phyloP scores from a whole-genome alignment of 1,284 basidiomycete species.

The Pyrrhoderma noxium region DNA sequence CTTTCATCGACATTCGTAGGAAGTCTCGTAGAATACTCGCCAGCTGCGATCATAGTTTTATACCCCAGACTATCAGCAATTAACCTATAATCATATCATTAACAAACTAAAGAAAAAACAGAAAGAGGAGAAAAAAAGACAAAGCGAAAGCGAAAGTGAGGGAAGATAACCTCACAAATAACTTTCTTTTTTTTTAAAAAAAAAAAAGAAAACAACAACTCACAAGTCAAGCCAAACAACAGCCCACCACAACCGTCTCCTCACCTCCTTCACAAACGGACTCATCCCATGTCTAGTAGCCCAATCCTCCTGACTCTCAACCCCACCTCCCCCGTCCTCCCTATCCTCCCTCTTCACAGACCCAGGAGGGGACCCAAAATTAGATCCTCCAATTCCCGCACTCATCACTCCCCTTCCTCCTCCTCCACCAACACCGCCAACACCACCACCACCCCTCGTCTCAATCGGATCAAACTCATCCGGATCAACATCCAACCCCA shows the following conservation, averaged over 20 bases:
- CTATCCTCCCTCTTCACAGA: slow-evolving; percentile 9
- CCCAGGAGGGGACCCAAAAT: not conserved
- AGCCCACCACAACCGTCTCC: slow-evolving; percentile 12
- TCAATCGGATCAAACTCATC: slow-evolving; percentile 12
- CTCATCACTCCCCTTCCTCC: not conserved
- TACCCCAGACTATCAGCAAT: slow-evolving; percentile 10
- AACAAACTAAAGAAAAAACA: too few relatives aligned
- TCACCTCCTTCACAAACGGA: slow-evolving; percentile 11
- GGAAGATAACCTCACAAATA: not conserved
- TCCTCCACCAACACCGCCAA: too few relatives aligned
- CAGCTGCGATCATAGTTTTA: slow-evolving; percentile 4
- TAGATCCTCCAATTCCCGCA: not conserved
- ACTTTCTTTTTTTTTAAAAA: not conserved
- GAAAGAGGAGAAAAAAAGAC: too few relatives aligned
- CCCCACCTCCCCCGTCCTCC: not conserved
- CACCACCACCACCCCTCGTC: not conserved
- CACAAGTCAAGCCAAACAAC: slow-evolving; percentile 16
- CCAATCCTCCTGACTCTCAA: not conserved
- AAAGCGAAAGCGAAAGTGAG: not conserved
- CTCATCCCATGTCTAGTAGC: slow-evolving; percentile 1
- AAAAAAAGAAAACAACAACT: not conserved
- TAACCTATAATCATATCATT: not conserved
- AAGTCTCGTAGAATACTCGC: slow-evolving; percentile 5
- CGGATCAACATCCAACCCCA: slow-evolving; percentile 14
- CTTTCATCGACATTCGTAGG: slow-evolving; percentile 8